Percentiles rank a stretch among this genome's conserved stretches.
Evolutionary conservation across 768 basidiomycete genomes (phyloP).

Genomic region (Suillus fuscotomentosus): DNA sequence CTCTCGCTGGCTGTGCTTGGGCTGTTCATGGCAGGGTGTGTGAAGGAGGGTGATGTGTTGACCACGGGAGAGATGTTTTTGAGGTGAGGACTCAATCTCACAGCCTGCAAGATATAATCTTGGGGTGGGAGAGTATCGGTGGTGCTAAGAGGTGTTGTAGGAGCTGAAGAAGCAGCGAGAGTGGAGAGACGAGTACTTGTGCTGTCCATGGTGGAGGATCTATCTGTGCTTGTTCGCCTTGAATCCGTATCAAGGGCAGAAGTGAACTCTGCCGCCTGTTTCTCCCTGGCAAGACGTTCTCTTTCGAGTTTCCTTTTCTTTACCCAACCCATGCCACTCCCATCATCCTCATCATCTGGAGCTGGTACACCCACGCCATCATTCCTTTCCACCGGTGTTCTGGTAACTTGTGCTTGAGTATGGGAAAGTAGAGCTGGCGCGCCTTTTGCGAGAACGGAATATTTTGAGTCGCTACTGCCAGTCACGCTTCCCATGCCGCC

Average conservation of each 20-base stretch:
- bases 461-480: slow-evolving; percentile 21
- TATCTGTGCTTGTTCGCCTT: not conserved
- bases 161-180: not conserved
- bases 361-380: slow-evolving; percentile 14
- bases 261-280: slow-evolving; percentile 3
- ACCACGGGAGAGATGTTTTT: not conserved
- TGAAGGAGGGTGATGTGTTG: not conserved
- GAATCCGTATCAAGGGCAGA: not conserved
- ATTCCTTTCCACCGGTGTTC: slow-evolving; percentile 23
- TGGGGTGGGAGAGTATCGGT: not conserved
- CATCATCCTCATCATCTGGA: slow-evolving; percentile 64
- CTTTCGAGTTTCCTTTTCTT: slow-evolving; percentile 60
- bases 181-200: slow-evolving; percentile 6
- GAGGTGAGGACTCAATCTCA: slow-evolving; percentile 21
- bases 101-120: slow-evolving; percentile 19
- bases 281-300: slow-evolving; percentile 37
- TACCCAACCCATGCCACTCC: slow-evolving; percentile 87
- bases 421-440: not conserved
- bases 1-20: not conserved
- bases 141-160: not conserved
- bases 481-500: slow-evolving; percentile 74
- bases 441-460: not conserved
- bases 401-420: not conserved
- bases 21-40: not conserved
- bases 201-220: not conserved